These are phyloP conservation scores for Laetiporus sulphureus DNA, from an alignment of 1,284 basidiomycete genomes.

Conservation along the genomic window DNA sequence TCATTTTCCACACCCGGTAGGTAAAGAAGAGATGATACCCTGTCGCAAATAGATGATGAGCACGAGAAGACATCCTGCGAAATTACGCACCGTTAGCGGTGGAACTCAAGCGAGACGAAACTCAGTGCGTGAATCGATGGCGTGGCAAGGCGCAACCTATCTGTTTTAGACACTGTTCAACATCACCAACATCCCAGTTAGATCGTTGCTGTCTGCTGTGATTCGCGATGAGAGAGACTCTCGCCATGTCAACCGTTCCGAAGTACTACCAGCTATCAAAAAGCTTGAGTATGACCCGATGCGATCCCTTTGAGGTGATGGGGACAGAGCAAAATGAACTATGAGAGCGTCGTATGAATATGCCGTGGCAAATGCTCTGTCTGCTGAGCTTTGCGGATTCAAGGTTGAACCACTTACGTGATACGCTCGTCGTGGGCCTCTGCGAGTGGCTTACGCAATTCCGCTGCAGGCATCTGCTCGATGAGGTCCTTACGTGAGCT, in stretches of 20 bases:
- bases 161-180: too few relatives aligned
- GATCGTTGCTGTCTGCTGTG: too few relatives aligned
- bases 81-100: neutral
- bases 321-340: neutral
- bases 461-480: slow-evolving; percentile 27
- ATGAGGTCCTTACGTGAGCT: slow-evolving; percentile 34
- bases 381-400: too few relatives aligned
- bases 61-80: neutral
- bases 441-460: slow-evolving; percentile 25
- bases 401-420: too few relatives aligned
- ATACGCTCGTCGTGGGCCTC: slow-evolving; percentile 11
- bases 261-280: too few relatives aligned
- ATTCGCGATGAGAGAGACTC: too few relatives aligned
- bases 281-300: too few relatives aligned
- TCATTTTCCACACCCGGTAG: neutral
- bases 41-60: neutral
- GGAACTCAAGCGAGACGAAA: neutral
- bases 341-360: neutral
- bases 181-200: too few relatives aligned
- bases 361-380: neutral
- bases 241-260: too few relatives aligned
- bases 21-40: slow-evolving; percentile 4
- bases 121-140: too few relatives aligned
- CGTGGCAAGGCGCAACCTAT: too few relatives aligned
- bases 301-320: too few relatives aligned